Base-by-base conservation (phyloP, 345 rosid genomes). In the Populus deltoides region DNA sequence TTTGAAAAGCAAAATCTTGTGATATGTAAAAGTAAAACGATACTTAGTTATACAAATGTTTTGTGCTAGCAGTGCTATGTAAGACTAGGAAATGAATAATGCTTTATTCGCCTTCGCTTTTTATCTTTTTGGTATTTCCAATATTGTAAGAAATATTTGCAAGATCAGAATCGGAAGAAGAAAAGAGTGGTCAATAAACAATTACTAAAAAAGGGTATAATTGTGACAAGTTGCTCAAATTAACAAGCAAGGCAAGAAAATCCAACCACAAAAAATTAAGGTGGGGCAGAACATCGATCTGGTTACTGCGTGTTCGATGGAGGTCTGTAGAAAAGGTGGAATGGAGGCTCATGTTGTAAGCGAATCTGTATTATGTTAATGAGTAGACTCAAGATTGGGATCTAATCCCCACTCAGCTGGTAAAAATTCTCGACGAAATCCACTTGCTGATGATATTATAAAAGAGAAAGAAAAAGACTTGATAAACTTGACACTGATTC, bases 371-470 rank as follows among this genome's bases (percentile, higher is more conserved):
- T 16, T 17, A 39, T 65, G 68, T 57, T 65, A 43, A 81, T 79
- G 66, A 74, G 62, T 66, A 67, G 78, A 53, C 68, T 76, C 38
- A 39, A 71, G 75, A 76, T 80, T 70, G 70, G 87, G 85, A 86
- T 82, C 88, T 75, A 85, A 83, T 85, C 87, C 85, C 87, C 84
- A 79, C 80, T 81, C 36, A 77, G 83, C 73, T 68, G 81, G 77
- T 81, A 3, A 68, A 82, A 81, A 78, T 81, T 68, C 79, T 55
- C 38, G 66, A 73, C 71, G 63, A 78, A 39, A 71, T 27, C 84
- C 74, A 78, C 79, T 80, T 70, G 83, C 75, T 75, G 78, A 73
- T 77, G 80, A 81, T 75, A 67, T 75, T 57, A 75, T 74, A 68
- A 55, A 80, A 71, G 86, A 76, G 84, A 78, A 80, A 79, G 59